Conservation (phyloP, 768 basidiomycete species). For the Daedalea quercina region DNA sequence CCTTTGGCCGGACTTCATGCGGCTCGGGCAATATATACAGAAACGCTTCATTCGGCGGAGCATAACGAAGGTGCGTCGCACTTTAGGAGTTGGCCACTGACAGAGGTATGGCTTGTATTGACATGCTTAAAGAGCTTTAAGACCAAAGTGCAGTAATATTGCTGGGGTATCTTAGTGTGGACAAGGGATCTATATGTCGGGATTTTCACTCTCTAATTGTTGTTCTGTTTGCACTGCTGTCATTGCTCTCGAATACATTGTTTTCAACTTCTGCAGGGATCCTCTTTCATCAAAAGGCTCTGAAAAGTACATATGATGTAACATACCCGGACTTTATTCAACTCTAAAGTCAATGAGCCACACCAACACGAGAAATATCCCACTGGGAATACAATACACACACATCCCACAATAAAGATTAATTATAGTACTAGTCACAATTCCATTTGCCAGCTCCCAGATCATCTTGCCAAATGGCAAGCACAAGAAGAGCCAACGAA, state of each 20-base stretch:
- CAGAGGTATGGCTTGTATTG: neutral
- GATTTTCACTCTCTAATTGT: neutral
- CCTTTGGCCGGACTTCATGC: constrained; percentile 28
- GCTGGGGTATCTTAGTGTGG: no score
- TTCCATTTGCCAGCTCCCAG: constrained; percentile 6
- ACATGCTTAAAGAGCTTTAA: neutral
- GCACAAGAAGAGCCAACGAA: constrained; percentile 8
- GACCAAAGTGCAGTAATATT: no score
- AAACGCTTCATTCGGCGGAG: constrained; percentile 1
- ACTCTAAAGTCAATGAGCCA: no score
- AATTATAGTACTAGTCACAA: neutral
- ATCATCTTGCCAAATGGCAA: constrained; percentile 8
- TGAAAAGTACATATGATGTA: no score
- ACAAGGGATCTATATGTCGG: neutral
- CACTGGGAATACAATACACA: neutral
- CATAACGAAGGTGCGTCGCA: neutral
- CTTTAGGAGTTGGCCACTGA: no score
- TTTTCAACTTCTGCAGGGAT: neutral
- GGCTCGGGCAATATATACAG: constrained; percentile 2
- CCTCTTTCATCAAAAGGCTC: no score
- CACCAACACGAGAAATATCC: no score
- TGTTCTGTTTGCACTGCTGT: neutral
- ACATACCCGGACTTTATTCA: no score
- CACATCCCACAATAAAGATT: neutral
- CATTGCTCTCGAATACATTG: neutral